phyloP scores from a whole-genome alignment of 169 alveolate genomes.

The Theileria parva region DNA sequence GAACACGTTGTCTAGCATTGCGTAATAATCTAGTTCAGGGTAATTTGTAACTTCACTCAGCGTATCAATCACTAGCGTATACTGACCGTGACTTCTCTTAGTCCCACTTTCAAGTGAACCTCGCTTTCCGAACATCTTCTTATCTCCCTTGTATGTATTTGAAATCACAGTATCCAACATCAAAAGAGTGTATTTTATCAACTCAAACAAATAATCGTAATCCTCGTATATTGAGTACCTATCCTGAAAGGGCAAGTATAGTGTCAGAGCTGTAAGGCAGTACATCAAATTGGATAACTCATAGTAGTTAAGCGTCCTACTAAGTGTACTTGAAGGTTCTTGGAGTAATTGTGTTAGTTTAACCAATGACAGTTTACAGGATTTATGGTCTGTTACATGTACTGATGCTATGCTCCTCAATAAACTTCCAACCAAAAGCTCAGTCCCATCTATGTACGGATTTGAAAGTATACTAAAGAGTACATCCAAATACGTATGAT shows the following conservation, averaged over 20 bases:
- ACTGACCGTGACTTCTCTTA: conserved; percentile 7
- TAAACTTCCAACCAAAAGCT: conserved; percentile 32
- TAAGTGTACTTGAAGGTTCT: conserved; percentile 10
- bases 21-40: conserved; percentile 43
- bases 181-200: not conserved
- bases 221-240: conserved; percentile 10
- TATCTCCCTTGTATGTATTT: conserved; percentile 3
- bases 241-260: conserved; percentile 36
- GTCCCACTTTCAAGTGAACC: not conserved
- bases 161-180: not conserved
- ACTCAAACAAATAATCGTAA: not conserved
- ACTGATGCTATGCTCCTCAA: conserved; percentile 39
- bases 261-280: conserved; percentile 16
- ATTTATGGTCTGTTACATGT: conserved; percentile 23
- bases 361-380: conserved; percentile 27
- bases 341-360: conserved; percentile 27
- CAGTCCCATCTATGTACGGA: conserved; percentile 32
- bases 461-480: conserved; percentile 57
- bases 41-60: conserved; percentile 27
- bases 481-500: conserved; percentile 26
- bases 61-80: conserved; percentile 37
- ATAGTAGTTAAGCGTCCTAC: conserved; percentile 19
- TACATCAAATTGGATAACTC: conserved; percentile 27
- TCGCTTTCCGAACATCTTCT: not conserved
- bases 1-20: conserved; percentile 26